Evolutionary conservation across 495 filamentous ascomycete genomes (phyloP).

Genomic region (Daldinia concentrica): DNA sequence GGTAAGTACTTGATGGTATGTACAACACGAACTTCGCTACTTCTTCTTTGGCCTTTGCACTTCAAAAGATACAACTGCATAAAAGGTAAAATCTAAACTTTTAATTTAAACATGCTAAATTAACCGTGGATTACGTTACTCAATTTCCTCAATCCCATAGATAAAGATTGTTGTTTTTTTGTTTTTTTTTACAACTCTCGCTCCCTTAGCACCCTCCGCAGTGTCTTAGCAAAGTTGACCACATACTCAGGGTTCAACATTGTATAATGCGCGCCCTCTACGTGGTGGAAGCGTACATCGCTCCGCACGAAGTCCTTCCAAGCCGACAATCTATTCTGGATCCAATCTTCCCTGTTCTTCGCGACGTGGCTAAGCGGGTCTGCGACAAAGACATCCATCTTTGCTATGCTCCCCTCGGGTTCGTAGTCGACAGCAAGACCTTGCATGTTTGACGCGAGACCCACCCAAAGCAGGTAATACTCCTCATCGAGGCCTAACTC

Average conservation of each 20-base stretch:
- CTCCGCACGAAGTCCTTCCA: constrained; percentile 57
- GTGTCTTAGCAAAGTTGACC: constrained; percentile 35
- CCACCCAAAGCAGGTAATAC: constrained; percentile 51
- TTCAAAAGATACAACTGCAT: too few relatives aligned
- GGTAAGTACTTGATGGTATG: too few relatives aligned
- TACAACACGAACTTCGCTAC: too few relatives aligned
- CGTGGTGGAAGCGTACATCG: constrained; percentile 45
- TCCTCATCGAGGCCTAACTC: constrained; percentile 53
- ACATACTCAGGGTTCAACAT: constrained; percentile 53
- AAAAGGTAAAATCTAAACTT: too few relatives aligned
- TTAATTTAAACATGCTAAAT: too few relatives aligned
- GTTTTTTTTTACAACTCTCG: neutral
- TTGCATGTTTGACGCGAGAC: constrained; percentile 56
- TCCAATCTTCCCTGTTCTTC: constrained; percentile 54
- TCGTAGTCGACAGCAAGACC: constrained; percentile 62
- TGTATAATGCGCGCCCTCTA: constrained; percentile 54
- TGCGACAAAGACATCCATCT: constrained; percentile 63
- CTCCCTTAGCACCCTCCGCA: constrained; percentile 4
- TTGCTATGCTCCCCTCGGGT: constrained; percentile 51
- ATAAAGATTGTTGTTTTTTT: too few relatives aligned
- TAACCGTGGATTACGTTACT: too few relatives aligned
- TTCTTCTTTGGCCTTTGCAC: too few relatives aligned
- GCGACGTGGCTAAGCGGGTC: constrained; percentile 56
- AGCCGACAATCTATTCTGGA: constrained; percentile 49
- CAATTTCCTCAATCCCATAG: too few relatives aligned